Evolutionary conservation across 169 alveolate species (phyloP).

Genomic region (Cryptosporidium meleagridis): DNA sequence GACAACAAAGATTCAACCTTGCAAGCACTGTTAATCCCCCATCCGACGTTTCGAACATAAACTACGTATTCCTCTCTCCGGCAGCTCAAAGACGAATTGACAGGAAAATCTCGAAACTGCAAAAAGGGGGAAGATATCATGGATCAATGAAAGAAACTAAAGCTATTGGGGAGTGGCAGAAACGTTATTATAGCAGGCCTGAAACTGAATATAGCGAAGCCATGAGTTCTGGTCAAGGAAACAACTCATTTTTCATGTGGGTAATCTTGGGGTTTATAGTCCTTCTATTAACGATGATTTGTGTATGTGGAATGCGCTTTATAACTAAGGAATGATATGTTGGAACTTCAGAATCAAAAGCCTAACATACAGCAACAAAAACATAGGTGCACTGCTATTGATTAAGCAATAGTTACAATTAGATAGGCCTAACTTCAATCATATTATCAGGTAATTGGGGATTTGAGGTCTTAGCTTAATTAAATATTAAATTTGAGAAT

Average conservation of each 20-base stretch:
- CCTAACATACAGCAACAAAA: neutral
- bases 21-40: constrained; percentile 32
- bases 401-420: neutral
- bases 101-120: constrained; percentile 33
- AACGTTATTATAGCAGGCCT: constrained; percentile 61
- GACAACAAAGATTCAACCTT: constrained; percentile 36
- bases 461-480: neutral
- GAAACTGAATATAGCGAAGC: constrained; percentile 6
- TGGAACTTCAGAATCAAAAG: neutral
- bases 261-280: constrained; percentile 21
- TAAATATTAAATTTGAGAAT: too few species aligned
- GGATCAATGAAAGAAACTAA: constrained; percentile 66
- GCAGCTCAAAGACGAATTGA: constrained; percentile 51
- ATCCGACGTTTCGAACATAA: constrained; percentile 35
- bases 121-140: constrained; percentile 27
- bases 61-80: constrained; percentile 57
- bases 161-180: constrained; percentile 70
- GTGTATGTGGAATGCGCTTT: neutral
- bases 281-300: neutral
- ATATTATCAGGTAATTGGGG: neutral
- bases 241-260: constrained; percentile 28
- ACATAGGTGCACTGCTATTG: neutral
- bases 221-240: neutral
- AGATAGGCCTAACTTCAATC: too few species aligned
- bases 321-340: neutral